These are phyloP conservation scores for Teunomyces cretensis DNA, from an alignment of 805 yeast genomes.

Conservation along the genomic window DNA sequence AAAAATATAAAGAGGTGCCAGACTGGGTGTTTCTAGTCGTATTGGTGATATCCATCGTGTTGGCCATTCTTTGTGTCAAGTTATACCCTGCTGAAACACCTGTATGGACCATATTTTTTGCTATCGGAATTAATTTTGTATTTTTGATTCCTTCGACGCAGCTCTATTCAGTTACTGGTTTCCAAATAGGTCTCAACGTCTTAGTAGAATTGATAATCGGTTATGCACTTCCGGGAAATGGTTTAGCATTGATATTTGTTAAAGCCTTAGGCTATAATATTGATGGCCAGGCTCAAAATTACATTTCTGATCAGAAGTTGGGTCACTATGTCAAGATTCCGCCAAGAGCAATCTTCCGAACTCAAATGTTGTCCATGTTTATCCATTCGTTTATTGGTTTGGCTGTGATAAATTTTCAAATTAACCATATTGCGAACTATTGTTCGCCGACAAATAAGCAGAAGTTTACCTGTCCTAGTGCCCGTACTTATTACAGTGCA, in stretches of 20 bases:
- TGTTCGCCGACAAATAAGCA: slow-evolving; percentile 20
- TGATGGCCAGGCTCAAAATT: slow-evolving; percentile 56
- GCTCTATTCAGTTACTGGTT: slow-evolving; percentile 31
- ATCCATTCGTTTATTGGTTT: slow-evolving; percentile 20
- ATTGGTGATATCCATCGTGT: slow-evolving; percentile 26
- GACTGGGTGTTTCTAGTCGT: slow-evolving; percentile 28
- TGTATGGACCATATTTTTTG: slow-evolving; percentile 38
- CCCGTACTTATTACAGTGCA: slow-evolving; percentile 46
- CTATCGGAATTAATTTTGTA: slow-evolving; percentile 29
- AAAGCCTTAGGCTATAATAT: slow-evolving; percentile 60
- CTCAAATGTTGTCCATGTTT: slow-evolving; percentile 23
- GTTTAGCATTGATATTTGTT: slow-evolving; percentile 43
- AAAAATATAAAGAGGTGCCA: slow-evolving; percentile 32
- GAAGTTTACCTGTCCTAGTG: slow-evolving; percentile 30
- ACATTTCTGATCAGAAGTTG: slow-evolving; percentile 56
- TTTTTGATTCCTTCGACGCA: slow-evolving; percentile 33
- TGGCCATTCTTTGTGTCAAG: slow-evolving; percentile 31
- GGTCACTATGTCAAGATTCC: slow-evolving; percentile 66
- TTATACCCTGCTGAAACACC: slow-evolving; percentile 34
- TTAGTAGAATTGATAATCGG: slow-evolving; percentile 38
- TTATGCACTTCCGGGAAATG: slow-evolving; percentile 38
- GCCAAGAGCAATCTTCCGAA: slow-evolving; percentile 56
- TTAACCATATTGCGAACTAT: slow-evolving; percentile 16
- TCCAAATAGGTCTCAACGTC: slow-evolving; percentile 32
- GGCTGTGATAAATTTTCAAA: slow-evolving; percentile 21